Evolutionary conservation across 768 basidiomycete genomes (phyloP), one percentile per base, ranked within the genome.

Genomic region (Leccinum disarticulatum): DNA sequence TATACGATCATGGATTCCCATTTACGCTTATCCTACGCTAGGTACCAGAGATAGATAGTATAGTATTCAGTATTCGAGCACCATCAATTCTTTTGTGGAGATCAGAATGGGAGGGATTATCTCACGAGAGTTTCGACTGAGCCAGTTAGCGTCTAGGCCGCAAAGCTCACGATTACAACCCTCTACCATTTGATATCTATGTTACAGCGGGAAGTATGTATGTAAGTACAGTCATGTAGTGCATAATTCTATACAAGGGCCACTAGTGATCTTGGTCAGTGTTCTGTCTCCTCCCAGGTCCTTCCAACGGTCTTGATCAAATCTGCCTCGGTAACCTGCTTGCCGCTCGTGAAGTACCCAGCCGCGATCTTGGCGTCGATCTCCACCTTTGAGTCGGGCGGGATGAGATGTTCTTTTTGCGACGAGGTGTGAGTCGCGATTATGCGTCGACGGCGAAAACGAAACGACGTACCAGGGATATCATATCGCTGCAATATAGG

Each of bases 301-400:
- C 93, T 78, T 0, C 93, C 93, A 1, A 94, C 91, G 0, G 93
- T 95, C 81, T 89, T 91, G 55, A 85, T 76, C 38, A 96, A 76
- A 73, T 96, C 93, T 17, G 81, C 88, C 69, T 92, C 82, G 0
- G 85, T 87, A 46, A 95, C 70, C 67, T 87, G 79, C 73, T 90
- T 90, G 3, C 87, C 87, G 61, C 83, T 89, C 31, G 90, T 87
- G 76, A 92, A 96, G 73, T 98, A 98, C 8, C 95, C 95, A 5
- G 92, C 88, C 11, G 92, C 91, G 65, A 95, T 94, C 83, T 97
- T 98, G 36, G 95, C 95, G 64, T 97, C 93, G 62, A 96, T 97
- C 78, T 98, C 95, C 28, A 98, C 95, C 15, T 87, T 84, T 47
- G 90, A 90, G 74, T 94, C 91, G 36, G 89, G 90, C 0, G 93